A percentile compares a stretch with the other conserved stretches of the same genome.
phyloP scores from a whole-genome alignment of 768 basidiomycete genomes.

The Lentinula boryana region DNA sequence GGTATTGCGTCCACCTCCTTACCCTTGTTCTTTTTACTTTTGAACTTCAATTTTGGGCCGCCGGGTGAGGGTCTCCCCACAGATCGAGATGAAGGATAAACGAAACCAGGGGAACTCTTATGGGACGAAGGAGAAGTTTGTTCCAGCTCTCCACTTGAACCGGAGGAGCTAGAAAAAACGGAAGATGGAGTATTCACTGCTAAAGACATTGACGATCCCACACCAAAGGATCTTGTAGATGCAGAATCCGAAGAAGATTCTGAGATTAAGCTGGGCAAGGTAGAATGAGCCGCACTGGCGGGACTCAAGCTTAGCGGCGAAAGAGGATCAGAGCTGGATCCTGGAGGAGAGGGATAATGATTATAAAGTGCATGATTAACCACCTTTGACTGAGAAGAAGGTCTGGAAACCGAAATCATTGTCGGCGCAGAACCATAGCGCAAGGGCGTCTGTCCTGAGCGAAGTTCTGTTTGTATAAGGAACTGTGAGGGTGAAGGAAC shows the following conservation, averaged over 20 bases:
- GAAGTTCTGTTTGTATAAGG: background rate
- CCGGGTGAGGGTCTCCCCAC: slow-evolving; percentile 9
- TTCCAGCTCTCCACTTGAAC: background rate
- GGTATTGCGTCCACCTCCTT: background rate
- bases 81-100: slow-evolving; percentile 18
- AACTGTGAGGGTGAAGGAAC: background rate
- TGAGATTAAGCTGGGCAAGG: background rate
- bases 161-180: slow-evolving; percentile 1
- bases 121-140: background rate
- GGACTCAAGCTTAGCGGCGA: background rate
- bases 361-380: background rate
- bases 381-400: background rate
- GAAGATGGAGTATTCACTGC: background rate
- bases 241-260: slow-evolving; percentile 1
- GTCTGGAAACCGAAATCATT: background rate
- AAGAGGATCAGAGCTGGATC: background rate
- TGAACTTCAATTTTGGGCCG: slow-evolving; percentile 3
- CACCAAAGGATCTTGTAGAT: background rate
- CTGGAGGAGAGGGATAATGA: background rate
- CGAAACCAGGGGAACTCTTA: slow-evolving; percentile 5
- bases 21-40: slow-evolving; percentile 12
- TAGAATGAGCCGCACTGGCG: background rate
- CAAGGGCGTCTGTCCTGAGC: background rate
- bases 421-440: background rate
- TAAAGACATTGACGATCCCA: background rate